Evolutionary conservation across 768 basidiomycete species (phyloP).

Genomic region (Pleurotus djamor): DNA sequence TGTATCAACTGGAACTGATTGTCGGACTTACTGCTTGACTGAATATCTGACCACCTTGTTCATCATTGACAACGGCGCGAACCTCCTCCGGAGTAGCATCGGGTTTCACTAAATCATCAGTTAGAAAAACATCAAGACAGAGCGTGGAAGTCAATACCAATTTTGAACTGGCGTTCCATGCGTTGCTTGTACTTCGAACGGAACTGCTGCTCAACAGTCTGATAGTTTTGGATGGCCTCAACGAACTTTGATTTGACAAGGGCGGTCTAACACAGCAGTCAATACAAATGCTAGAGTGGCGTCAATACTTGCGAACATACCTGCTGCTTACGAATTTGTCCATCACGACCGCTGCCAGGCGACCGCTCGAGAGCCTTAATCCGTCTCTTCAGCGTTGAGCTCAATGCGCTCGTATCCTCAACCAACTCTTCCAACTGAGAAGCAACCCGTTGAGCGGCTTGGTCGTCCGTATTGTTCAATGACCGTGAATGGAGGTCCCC

Average conservation of each 20-base stretch:
- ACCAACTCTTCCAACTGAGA: slow-evolving; percentile 69
- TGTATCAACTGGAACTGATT: neutral
- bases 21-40: slow-evolving; percentile 66
- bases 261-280: slow-evolving; percentile 37
- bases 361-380: slow-evolving; percentile 71
- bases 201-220: slow-evolving; percentile 79
- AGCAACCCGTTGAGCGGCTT: slow-evolving; percentile 55
- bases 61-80: slow-evolving; percentile 81
- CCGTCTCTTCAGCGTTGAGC: slow-evolving; percentile 64
- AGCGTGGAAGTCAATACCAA: slow-evolving; percentile 36
- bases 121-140: neutral
- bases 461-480: slow-evolving; percentile 75
- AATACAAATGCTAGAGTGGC: too few species aligned
- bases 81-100: slow-evolving; percentile 91
- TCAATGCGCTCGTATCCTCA: slow-evolving; percentile 68
- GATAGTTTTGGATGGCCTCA: slow-evolving; percentile 84
- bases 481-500: slow-evolving; percentile 73
- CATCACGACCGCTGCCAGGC: slow-evolving; percentile 64
- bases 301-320: slow-evolving; percentile 27
- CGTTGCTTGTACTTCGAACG: slow-evolving; percentile 77
- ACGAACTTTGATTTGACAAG: slow-evolving; percentile 76
- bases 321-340: slow-evolving; percentile 77
- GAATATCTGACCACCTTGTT: slow-evolving; percentile 83
- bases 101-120: slow-evolving; percentile 67
- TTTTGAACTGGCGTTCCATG: slow-evolving; percentile 85